Base-by-base conservation (phyloP, 768 basidiomycete species). In the Cyathus striatus region DNA sequence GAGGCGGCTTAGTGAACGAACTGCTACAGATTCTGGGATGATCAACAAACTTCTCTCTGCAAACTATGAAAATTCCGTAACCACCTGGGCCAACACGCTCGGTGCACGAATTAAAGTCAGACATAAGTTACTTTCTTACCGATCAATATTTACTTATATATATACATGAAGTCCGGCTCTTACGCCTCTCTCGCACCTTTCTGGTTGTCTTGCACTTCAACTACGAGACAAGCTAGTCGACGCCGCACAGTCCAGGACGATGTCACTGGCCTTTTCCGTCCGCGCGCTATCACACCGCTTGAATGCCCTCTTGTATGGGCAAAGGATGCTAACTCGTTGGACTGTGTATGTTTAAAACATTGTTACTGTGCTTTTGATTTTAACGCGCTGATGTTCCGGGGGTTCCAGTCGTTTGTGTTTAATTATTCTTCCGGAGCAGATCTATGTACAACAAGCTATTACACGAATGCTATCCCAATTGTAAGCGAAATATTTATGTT, bases 251-350 rank as follows among this genome's bases (percentile, higher is more conserved):
- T 66, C 10, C 53, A 55, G 33, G 59, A 62, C 12, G 68, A 70
- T 39, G 53, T 70, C 14, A 41, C 51, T 4, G 52, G 43, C 3
- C 42, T 68, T n/a, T 50, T 67, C 7, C 32, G 49, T 17, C 41
- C 53, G 20, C 57, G 60, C 6, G 56, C 59, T 14, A 61, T 73
- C 38, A 65, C 60, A 0, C 69, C 70, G 5, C 64, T 76, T 23
- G 56, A 56, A 14, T 76, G 74, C 50, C 73, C 75, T 21, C 58
- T 74, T 2, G 66, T 69, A n/a, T 76, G 73, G 72, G 72, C 72
- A 12, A 43, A 57, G 33, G 73, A 78, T 38, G 54, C 72, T 5
- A 75, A 75, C 43, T 44, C 57, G 5, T 66, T 68, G 35, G 70
- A 70, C 48, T 78, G 73, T 46, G 73, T 69, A 43, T 43, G 63